Base-by-base conservation (phyloP, 257 asterid genomes). In the Capsicum chinense region DNA sequence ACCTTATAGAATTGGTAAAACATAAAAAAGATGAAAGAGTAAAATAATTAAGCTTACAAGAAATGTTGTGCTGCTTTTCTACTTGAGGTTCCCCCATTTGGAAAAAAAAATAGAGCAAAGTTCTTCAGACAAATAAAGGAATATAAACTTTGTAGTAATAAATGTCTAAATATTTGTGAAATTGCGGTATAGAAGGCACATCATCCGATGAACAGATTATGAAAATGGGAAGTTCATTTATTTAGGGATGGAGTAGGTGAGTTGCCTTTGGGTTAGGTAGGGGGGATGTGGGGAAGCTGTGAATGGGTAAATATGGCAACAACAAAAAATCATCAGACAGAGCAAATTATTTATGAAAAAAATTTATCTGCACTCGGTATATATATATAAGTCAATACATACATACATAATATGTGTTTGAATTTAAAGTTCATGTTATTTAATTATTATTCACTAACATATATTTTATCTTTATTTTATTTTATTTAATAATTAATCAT, bases 31-130 rank as follows among this genome's bases (percentile, higher is more conserved):
- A 0, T 1, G 33, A 37, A 37, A 68, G 52, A 68, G 21, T 7
- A 6, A n/a, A 47, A n/a, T 26, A 26, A 26, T 26, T 26, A 44
- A 42, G 5, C 81, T 76, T 76, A 76, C 81, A 13, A 76, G 81
- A 50, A 5, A 76, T 76, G 47, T 76, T 15, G 81, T 19, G 47
- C 47, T 76, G 63, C n/a, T 76, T 76, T 76, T 21, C 62, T 33
- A 64, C 71, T 74, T 74, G 81, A 3, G 47, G 7, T 21, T 74
- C 81, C 21, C 21, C 81, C 81, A 76, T 71, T 21, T 26, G 33
- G 33, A 26, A 26, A 26, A 26, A 62, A 1, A n/a, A 73, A 10
- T n/a, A 47, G 0, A 50, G 4, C 19, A 50, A 50, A 74, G 8
- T 74, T 50, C 7, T 21, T 21, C 81, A n/a, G 21, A 76, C 42